Base-by-base conservation (phyloP, 192 early-diverging fungal species). In the Chytriomyces confervae region DNA sequence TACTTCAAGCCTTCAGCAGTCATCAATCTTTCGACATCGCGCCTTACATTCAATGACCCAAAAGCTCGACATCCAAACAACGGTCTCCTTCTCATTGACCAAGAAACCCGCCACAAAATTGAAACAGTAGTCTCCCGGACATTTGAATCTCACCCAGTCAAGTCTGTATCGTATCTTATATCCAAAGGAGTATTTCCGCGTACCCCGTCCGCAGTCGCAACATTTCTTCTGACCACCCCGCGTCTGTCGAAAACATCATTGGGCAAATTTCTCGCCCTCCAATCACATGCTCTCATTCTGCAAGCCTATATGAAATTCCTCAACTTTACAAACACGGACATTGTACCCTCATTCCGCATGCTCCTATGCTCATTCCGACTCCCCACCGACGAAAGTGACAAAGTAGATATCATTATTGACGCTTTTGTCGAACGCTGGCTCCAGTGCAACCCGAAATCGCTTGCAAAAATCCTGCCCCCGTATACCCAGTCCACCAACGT, bases 111-210 rank as follows among this genome's bases (percentile, higher is more conserved):
- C 5, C 72, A 62, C 47, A 74, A 63, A 45, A 74, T 74, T 74
- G 60, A 74, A 74, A 74, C 72, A 10, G 72, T 74, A 4, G 72
- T 62, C 7, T 45, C 43, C 23, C 7, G 72, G 6, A 74, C 72
- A 3, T 74, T 74, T 62, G 72, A 74, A 74, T 61, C 72, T 8
- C 72, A 74, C 45, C 72, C 72, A 7, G 72, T 74, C 16, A 74
- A 74, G 48, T 62, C 60, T 11, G 50, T 74, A 8, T 47, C 43
- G 36, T 74, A 74, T 27, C 45, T 74, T 11, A 74, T 74, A 23
- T 29, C 60, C 11, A 74, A 74, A 49, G 60, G 61, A 0, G 45
- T 74, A 10, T 74, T 74, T 16, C 72, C 72, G 27, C 24, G 72
- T 18, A 74, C 72, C 9, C 72, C 72, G 1, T 20, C 60, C 8